These are phyloP conservation scores for Ceratocystis albifundus DNA, from an alignment of 2,329 filamentous ascomycete genomes.

Conservation along the genomic window DNA sequence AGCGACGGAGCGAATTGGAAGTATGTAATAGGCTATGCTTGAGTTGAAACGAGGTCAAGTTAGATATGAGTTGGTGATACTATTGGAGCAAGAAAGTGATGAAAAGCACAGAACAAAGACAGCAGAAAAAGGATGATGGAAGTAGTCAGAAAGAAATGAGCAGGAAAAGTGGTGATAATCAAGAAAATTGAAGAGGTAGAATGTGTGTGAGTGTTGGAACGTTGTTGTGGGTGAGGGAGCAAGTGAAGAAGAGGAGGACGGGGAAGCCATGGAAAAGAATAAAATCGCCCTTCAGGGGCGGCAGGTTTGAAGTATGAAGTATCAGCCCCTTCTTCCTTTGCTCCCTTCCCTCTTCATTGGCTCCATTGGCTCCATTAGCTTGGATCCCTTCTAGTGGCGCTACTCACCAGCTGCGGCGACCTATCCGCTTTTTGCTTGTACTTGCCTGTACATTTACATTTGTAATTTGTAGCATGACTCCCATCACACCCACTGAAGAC, in stretches of 20 bases:
- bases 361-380: constrained; percentile 7
- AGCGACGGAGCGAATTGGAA: background rate
- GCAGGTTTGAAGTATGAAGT: constrained; percentile 9
- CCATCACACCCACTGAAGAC: background rate
- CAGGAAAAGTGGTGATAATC: constrained; percentile 12
- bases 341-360: background rate
- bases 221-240: background rate
- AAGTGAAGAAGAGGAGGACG: background rate
- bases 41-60: background rate
- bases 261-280: background rate
- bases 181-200: background rate
- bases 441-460: background rate
- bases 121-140: background rate
- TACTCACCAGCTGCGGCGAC: background rate
- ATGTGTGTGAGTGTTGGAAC: background rate
- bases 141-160: background rate
- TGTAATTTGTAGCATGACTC: background rate
- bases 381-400: constrained; percentile 5
- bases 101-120: background rate
- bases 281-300: constrained; percentile 5
- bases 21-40: background rate
- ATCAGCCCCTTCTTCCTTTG: constrained; percentile 9
- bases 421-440: background rate
- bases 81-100: background rate
- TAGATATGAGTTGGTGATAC: background rate